Percentiles rank a stretch among this genome's conserved stretches.
Evolutionary conservation across 495 filamentous ascomycete genomes (phyloP).

Genomic region (Aspergillus asperescens): DNA sequence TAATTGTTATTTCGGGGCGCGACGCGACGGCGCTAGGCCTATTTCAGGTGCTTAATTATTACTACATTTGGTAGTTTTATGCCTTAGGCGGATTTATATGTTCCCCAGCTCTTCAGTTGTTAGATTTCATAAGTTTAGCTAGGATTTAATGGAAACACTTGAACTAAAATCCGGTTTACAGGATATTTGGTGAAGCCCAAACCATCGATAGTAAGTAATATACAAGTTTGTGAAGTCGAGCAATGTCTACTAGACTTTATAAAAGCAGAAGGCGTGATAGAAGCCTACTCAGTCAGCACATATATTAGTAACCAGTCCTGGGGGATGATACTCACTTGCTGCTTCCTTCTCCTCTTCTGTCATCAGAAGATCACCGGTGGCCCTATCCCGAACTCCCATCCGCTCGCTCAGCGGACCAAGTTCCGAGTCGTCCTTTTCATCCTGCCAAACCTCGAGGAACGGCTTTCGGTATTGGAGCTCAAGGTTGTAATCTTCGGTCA

Average conservation of each 20-base stretch:
- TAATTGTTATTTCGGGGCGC: constrained; percentile 17
- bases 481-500: constrained; percentile 94
- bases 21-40: constrained; percentile 34
- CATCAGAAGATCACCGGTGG: constrained; percentile 61
- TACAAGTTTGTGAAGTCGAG: neutral
- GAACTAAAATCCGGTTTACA: neutral
- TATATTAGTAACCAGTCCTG: neutral
- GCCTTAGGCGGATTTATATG: too few species aligned
- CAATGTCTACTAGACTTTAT: constrained; percentile 63
- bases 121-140: neutral
- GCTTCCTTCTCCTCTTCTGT: constrained; percentile 83
- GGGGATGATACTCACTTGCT: constrained; percentile 48
- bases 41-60: constrained; percentile 24
- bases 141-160: neutral
- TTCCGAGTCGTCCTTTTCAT: constrained; percentile 75
- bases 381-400: constrained; percentile 81
- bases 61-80: neutral
- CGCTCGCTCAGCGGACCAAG: constrained; percentile 81
- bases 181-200: neutral
- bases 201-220: neutral
- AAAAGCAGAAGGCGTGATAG: constrained; percentile 90
- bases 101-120: too few species aligned
- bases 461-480: constrained; percentile 87
- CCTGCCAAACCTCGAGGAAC: constrained; percentile 85
- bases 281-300: constrained; percentile 47